These are phyloP conservation scores for Coemansia sp. DNA, from an alignment of 371 early-diverging fungal species.

Conservation along the genomic window DNA sequence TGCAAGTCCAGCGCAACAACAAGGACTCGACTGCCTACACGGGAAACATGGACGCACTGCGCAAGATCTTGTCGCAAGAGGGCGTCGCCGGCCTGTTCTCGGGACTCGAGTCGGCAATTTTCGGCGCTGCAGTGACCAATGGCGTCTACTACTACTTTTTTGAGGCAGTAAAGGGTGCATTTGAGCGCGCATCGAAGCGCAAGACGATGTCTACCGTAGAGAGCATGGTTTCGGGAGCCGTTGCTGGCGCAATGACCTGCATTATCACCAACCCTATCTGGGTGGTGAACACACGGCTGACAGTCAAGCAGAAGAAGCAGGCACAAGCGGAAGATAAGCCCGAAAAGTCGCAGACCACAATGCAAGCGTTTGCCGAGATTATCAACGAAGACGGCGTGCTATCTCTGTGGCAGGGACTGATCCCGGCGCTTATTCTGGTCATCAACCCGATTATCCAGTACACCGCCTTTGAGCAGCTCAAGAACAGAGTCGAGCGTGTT, in stretches of 20 bases:
- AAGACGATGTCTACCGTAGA: conserved; percentile 76
- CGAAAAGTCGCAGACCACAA: conserved; percentile 27
- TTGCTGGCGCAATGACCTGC: conserved; percentile 87
- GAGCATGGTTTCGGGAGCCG: conserved; percentile 88
- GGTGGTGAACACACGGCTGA: conserved; percentile 78
- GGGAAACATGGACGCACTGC: conserved; percentile 74
- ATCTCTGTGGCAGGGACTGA: conserved; percentile 85
- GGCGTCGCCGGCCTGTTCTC: conserved; percentile 88
- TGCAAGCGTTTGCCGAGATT: conserved; percentile 60
- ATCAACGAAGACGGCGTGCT: conserved; percentile 81
- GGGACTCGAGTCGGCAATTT: conserved; percentile 94
- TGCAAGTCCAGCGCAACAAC: conserved; percentile 81
- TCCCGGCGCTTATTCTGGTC: conserved; percentile 93
- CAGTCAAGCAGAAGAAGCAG: conserved; percentile 40
- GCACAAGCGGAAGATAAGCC: conserved; percentile 1
- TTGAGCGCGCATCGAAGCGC: conserved; percentile 69
- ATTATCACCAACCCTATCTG: conserved; percentile 95
- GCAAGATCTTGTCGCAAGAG: conserved; percentile 85
- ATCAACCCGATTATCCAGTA: conserved; percentile 98
- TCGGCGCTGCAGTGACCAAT: conserved; percentile 95
- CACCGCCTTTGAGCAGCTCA: conserved; percentile 92
- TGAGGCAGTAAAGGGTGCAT: conserved; percentile 82
- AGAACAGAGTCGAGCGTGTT: conserved; percentile 60
- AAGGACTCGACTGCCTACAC: conserved; percentile 64
- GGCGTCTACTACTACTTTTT: conserved; percentile 95